These are phyloP conservation scores for Nicotiana tomentosiformis DNA, from an alignment of 257 asterid species.

Conservation along the genomic window DNA sequence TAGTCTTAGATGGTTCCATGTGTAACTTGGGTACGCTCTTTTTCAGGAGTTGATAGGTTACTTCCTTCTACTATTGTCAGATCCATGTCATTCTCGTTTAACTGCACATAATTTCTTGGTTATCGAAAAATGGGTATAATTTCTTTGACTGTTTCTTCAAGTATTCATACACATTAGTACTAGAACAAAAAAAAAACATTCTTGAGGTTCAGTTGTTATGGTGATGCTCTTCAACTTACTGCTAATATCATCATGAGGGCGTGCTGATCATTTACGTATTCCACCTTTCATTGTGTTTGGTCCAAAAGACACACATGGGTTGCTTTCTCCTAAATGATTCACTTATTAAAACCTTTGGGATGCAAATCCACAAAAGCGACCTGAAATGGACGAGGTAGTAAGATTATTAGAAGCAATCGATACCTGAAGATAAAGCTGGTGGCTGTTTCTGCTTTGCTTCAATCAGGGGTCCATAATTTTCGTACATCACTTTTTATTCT, in stretches of 20 bases:
- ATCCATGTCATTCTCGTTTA: not conserved
- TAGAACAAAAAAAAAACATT: not conserved
- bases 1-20: not conserved
- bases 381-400: slow-evolving; percentile 81
- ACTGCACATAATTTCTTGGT: not conserved
- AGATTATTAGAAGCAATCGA: slow-evolving; percentile 64
- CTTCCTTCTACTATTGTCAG: not conserved
- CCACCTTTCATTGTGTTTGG: not conserved
- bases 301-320: not conserved
- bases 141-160: not conserved
- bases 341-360: slow-evolving; percentile 31
- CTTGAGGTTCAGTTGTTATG: not conserved
- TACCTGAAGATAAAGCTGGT: slow-evolving; percentile 63
- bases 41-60: not conserved
- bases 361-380: slow-evolving; percentile 61
- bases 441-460: slow-evolving; percentile 78
- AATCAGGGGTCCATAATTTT: slow-evolving; percentile 52
- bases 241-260: not conserved
- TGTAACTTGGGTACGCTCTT: not conserved
- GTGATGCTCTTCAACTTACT: not conserved
- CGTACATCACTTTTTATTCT: not conserved
- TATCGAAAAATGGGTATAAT: not conserved
- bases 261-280: not conserved
- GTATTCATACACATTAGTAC: not conserved
- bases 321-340: not conserved